Percentiles rank a stretch among this genome's conserved stretches.
Conservation (phyloP, 371 early-diverging fungal species). For the Actinomortierella wolfii region DNA sequence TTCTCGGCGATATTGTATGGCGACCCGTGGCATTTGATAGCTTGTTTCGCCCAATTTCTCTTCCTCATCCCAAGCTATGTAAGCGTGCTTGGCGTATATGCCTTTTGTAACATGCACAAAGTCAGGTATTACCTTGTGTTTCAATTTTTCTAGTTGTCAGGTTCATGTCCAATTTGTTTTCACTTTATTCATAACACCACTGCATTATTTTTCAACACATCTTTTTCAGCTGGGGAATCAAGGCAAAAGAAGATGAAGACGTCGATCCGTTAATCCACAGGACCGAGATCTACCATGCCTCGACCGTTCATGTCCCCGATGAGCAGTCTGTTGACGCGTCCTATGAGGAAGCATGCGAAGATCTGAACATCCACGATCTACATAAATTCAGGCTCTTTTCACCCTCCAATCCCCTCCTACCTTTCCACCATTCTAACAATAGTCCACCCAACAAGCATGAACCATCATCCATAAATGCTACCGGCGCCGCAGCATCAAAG, state of each 20-base stretch:
- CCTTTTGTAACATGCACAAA: constrained; percentile 69
- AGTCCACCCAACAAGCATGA: not conserved
- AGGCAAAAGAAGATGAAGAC: constrained; percentile 55
- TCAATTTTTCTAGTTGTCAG: not conserved
- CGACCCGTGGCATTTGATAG: constrained; percentile 95
- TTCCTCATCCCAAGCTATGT: constrained; percentile 83
- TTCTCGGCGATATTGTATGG: constrained; percentile 75
- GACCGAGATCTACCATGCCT: constrained; percentile 38
- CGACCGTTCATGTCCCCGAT: constrained; percentile 80
- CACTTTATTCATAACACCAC: not conserved
- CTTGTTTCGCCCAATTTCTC: constrained; percentile 85
- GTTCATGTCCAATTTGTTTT: not conserved
- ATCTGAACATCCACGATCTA: constrained; percentile 45
- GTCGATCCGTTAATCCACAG: constrained; percentile 41
- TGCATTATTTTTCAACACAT: too few species aligned
- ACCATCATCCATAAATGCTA: not conserved
- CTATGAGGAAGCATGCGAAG: constrained; percentile 71
- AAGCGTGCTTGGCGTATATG: constrained; percentile 79
- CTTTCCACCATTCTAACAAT: constrained; percentile 7
- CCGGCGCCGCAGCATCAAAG: not conserved
- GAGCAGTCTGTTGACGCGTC: constrained; percentile 63
- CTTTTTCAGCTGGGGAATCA: constrained; percentile 85
- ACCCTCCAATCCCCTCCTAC: constrained; percentile 2
- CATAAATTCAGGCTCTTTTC: not conserved
- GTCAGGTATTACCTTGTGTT: constrained; percentile 50